Evolutionary conservation across 208 protist species (phyloP).

Genomic region (Trypanosomatidae sp.): DNA sequence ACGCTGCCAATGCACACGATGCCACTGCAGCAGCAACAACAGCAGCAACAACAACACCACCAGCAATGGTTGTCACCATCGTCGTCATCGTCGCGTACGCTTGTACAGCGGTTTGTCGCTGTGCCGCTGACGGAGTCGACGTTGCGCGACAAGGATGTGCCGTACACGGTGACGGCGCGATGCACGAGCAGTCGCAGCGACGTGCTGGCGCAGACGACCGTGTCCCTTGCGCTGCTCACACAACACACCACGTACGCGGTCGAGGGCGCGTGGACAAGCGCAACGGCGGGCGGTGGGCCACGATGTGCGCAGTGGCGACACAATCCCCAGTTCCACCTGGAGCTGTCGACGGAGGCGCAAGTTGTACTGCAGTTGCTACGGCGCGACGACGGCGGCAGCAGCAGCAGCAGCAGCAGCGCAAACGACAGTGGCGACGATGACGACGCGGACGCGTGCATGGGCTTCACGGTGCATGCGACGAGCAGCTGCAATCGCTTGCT

Average conservation of each 20-base stretch:
- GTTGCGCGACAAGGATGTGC: conserved; percentile 14
- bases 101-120: no score
- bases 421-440: no score
- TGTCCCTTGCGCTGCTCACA: conserved; percentile 14
- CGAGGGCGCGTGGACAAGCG: conserved; percentile 33
- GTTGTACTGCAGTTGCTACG: background rate
- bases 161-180: conserved; percentile 20
- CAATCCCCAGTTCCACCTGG: conserved; percentile 79
- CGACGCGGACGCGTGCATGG: conserved; percentile 29
- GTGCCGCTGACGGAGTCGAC: conserved; percentile 31
- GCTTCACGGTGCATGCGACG: conserved; percentile 64
- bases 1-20: conserved; percentile 5
- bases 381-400: conserved; percentile 16
- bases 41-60: no score
- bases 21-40: conserved; percentile 1
- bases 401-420: background rate
- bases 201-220: background rate
- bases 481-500: conserved; percentile 49
- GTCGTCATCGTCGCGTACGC: no score
- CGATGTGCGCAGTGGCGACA: conserved; percentile 51
- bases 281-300: conserved; percentile 32
- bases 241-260: conserved; percentile 17
- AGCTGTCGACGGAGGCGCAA: conserved; percentile 45
- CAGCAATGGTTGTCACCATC: no score
- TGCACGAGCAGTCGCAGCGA: no score